Evolutionary conservation across 306 rosid species (phyloP).

Genomic region (Lathyrus oleraceus): DNA sequence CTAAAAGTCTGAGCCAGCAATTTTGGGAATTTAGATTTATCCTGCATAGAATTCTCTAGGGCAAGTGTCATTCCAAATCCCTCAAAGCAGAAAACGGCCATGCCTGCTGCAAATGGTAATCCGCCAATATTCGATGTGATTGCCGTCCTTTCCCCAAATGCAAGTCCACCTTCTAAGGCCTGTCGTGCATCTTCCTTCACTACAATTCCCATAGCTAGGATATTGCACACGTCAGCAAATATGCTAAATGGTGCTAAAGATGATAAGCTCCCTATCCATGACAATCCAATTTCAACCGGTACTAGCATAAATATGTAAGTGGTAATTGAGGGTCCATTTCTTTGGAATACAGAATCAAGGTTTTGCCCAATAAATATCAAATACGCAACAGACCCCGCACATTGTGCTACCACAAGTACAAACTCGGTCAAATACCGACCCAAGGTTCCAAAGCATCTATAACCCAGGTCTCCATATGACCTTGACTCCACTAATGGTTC

Average conservation of each 20-base stretch:
- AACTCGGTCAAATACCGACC: conserved; percentile 74
- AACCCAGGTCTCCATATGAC: conserved; percentile 81
- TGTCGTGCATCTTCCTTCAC: conserved; percentile 68
- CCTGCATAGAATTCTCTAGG: conserved; percentile 64
- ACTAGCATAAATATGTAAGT: conserved; percentile 60
- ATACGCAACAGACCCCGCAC: conserved; percentile 81
- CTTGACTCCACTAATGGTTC: conserved; percentile 46
- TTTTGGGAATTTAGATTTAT: conserved; percentile 52
- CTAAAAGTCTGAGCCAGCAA: conserved; percentile 73
- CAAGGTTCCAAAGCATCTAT: conserved; percentile 56
- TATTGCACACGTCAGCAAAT: conserved; percentile 79
- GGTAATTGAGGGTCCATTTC: conserved; percentile 34
- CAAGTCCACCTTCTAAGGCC: conserved; percentile 45
- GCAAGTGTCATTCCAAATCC: conserved; percentile 92
- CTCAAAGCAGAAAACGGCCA: conserved; percentile 86
- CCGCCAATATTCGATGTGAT: conserved; percentile 76
- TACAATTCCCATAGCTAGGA: conserved; percentile 77
- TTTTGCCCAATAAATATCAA: conserved; percentile 84
- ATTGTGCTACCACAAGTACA: conserved; percentile 62
- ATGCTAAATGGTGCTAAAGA: conserved; percentile 83
- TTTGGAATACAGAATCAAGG: conserved; percentile 56
- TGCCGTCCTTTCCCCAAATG: conserved; percentile 60
- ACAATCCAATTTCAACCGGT: conserved; percentile 68
- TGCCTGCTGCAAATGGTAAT: conserved; percentile 85
- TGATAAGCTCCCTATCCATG: conserved; percentile 74